Conservation (phyloP, 306 rosid genomes). For the Cajanus cajan region DNA sequence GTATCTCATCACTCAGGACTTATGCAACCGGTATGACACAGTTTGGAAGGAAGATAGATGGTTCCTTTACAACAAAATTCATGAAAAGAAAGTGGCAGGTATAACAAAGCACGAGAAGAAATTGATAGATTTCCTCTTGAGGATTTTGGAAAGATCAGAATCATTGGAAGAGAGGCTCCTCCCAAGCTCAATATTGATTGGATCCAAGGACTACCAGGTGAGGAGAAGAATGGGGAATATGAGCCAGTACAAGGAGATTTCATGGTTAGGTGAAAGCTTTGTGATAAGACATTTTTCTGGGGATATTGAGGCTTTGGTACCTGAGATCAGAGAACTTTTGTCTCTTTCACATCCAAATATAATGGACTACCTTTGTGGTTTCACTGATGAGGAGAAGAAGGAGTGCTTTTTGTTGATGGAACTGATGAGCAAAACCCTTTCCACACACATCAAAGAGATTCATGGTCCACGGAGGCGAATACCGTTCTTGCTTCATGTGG, state of each 20-base stretch:
- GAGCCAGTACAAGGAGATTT: conserved; percentile 71
- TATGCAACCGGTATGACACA: conserved; percentile 49
- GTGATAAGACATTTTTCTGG: conserved; percentile 66
- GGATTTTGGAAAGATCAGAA: conserved; percentile 50
- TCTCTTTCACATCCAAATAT: conserved; percentile 86
- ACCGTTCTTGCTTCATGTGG: conserved; percentile 71
- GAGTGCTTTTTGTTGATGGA: conserved; percentile 78
- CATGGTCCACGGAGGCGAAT: conserved; percentile 58
- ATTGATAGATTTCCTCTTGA: conserved; percentile 51
- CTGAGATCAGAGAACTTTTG: conserved; percentile 58
- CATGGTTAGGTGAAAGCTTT: conserved; percentile 85
- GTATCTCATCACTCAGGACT: conserved; percentile 57
- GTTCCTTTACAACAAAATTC: conserved; percentile 53
- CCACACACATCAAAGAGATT: conserved; percentile 60
- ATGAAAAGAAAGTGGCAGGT: conserved; percentile 52
- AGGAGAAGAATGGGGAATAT: conserved; percentile 75
- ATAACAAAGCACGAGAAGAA: conserved; percentile 53
- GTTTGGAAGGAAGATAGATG: conserved; percentile 87
- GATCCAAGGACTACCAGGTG: conserved; percentile 72
- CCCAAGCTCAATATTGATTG: conserved; percentile 64
- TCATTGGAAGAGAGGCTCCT: conserved; percentile 50
- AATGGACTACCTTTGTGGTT: conserved; percentile 62
- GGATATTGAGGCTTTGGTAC: conserved; percentile 58
- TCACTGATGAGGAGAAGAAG: conserved; percentile 74
- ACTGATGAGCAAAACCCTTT: conserved; percentile 72